Evolutionary conservation across 1,284 basidiomycete species (phyloP).

Genomic region (Puccinia hordei): DNA sequence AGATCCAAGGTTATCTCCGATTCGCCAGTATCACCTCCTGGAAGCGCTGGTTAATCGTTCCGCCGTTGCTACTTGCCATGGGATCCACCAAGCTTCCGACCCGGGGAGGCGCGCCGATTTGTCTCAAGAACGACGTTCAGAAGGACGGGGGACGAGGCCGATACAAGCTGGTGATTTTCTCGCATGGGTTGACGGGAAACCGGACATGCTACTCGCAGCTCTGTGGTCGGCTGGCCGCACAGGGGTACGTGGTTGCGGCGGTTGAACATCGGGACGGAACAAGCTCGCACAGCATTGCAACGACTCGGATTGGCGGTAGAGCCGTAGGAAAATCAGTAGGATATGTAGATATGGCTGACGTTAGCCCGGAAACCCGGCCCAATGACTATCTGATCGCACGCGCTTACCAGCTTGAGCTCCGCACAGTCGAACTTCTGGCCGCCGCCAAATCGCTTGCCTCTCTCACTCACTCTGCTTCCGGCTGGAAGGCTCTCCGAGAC

Average conservation of each 20-base stretch:
- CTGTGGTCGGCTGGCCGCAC: conserved; percentile 62
- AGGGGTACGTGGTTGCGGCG: conserved; percentile 63
- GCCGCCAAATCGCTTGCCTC: conserved; percentile 5
- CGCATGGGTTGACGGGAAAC: conserved; percentile 61
- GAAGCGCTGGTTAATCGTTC: conserved; percentile 13
- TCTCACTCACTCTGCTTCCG: neutral
- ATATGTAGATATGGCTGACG: conserved; percentile 33
- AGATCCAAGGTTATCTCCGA: conserved; percentile 43
- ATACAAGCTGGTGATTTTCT: conserved; percentile 61
- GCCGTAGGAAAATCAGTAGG: neutral
- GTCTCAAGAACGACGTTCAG: neutral
- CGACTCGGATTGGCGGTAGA: neutral
- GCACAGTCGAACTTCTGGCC: conserved; percentile 33
- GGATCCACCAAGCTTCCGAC: conserved; percentile 30
- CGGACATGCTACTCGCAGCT: conserved; percentile 61
- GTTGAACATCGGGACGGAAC: conserved; percentile 61
- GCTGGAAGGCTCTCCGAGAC: conserved; percentile 26
- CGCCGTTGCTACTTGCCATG: conserved; percentile 12
- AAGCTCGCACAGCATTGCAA: conserved; percentile 11
- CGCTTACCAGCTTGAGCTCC: conserved; percentile 33
- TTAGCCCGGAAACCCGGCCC: conserved; percentile 26
- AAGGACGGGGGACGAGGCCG: conserved; percentile 35
- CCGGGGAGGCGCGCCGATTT: conserved; percentile 21
- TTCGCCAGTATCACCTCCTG: conserved; percentile 25
- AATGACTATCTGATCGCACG: conserved; percentile 22